Percentiles rank a stretch among this genome's conserved stretches.
These are phyloP conservation scores for Rhizopus stolonifer DNA, from an alignment of 371 early-diverging fungal species.

Conservation along the genomic window DNA sequence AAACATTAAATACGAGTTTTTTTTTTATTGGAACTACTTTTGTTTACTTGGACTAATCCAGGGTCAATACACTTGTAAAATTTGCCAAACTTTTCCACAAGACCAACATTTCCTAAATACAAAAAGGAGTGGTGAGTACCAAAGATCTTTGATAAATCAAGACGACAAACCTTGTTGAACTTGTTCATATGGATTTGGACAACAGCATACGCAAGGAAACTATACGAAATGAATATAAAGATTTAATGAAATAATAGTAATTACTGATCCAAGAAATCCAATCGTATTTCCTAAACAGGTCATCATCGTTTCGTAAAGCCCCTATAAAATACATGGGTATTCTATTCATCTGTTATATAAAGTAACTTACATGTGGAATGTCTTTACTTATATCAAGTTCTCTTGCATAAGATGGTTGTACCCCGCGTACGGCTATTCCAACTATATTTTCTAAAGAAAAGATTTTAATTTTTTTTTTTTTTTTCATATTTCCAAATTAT, in stretches of 20 bases:
- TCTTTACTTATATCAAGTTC: slow-evolving; percentile 21
- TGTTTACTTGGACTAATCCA: slow-evolving; percentile 63
- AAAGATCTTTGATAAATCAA: too few relatives aligned
- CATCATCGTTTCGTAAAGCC: slow-evolving; percentile 48
- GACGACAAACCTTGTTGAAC: slow-evolving; percentile 63
- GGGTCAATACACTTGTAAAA: slow-evolving; percentile 88
- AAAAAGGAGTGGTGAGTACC: not conserved
- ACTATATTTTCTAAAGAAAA: slow-evolving; percentile 12
- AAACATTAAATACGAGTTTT: not conserved
- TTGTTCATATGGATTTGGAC: slow-evolving; percentile 76
- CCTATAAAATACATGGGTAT: slow-evolving; percentile 22
- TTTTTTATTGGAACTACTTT: not conserved
- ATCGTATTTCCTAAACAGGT: slow-evolving; percentile 43
- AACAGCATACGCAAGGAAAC: slow-evolving; percentile 57
- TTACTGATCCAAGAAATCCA: slow-evolving; percentile 52
- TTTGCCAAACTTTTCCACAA: slow-evolving; percentile 79
- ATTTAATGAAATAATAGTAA: not conserved
- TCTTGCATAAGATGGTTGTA: slow-evolving; percentile 35
- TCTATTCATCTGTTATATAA: not conserved
- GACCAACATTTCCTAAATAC: slow-evolving; percentile 62
- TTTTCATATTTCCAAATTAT: not conserved
- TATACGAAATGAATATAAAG: slow-evolving; percentile 1
- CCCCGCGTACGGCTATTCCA: slow-evolving; percentile 29
- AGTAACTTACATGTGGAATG: slow-evolving; percentile 4
- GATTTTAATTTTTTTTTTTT: not conserved